Base-by-base conservation (phyloP, 192 early-diverging fungal genomes). In the Coemansia sp. region DNA sequence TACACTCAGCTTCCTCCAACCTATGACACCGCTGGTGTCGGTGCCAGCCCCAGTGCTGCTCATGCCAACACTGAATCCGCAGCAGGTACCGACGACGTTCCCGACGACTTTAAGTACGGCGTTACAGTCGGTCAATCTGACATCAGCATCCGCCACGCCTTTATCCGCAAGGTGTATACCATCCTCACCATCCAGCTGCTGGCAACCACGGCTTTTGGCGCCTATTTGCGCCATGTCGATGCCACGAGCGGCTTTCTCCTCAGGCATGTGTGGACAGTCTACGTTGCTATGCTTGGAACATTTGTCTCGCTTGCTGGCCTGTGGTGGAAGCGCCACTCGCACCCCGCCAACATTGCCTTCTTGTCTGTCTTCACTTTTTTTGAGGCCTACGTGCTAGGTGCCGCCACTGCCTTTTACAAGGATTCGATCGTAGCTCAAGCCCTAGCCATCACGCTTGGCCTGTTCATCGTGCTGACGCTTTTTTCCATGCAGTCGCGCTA, bases 401-500 rank as follows among this genome's bases (percentile, higher is more conserved):
- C 83, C 23, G 77, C 76, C 58, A 89, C 93, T 10, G 87, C 89
- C 10, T 89, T 90, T 65, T 90, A 88, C 74, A 81, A 89, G 8
- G 69, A 85, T 19, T 45, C 65, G 1, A 58, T 89, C 36, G 93
- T 94, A n/a, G 75, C 91, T 17, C 93, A 93, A 71, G 93, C 91
- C 0, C 78, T 91, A 55, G 80, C 90, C 14, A 85, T 94, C 41
- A 93, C 90, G 11, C 84, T 89, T 29, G 85, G 87, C 8, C 67
- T 94, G 42, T 93, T 94, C 73, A 63, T 90, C 55, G 87, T 74
- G 27, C 73, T 94, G 69, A 94, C 91, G 3, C 69, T 94, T 37
- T 94, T 94, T 68, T 90, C 93, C 0, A 31, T 93, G 44, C 91
- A 94, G 76, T 90, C 90, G 11, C 86, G 89, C 83, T 89, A 84